Percentiles rank a stretch among this genome's conserved stretches.
phyloP scores from a whole-genome alignment of 768 basidiomycete genomes.

The Mycena alexandri region DNA sequence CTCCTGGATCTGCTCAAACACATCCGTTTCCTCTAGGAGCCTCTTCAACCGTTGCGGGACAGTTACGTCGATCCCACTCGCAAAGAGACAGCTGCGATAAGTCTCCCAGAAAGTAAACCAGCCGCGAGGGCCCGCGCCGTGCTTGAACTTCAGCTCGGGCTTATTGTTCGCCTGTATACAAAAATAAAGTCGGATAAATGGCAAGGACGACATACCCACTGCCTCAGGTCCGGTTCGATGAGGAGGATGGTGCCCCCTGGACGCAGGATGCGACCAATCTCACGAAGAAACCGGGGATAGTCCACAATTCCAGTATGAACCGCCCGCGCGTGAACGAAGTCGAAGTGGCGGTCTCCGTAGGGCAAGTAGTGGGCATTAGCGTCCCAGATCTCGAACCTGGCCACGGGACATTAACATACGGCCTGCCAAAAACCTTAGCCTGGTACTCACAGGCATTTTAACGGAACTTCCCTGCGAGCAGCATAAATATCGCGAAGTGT shows the following conservation, averaged over 20 bases:
- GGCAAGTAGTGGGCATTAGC: conserved; percentile 71
- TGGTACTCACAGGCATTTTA: conserved; percentile 11
- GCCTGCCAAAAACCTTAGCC: neutral
- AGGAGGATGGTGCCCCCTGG: conserved; percentile 79
- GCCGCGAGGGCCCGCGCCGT: conserved; percentile 59
- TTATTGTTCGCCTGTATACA: conserved; percentile 51
- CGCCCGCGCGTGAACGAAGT: conserved; percentile 78
- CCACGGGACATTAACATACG: neutral
- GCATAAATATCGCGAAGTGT: neutral
- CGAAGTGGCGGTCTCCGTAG: conserved; percentile 73
- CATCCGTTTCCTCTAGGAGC: conserved; percentile 60
- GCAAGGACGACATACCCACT: conserved; percentile 47
- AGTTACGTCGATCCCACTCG: conserved; percentile 66
- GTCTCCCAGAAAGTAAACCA: conserved; percentile 77
- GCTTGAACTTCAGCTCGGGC: conserved; percentile 49
- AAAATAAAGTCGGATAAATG: neutral
- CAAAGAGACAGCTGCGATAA: conserved; percentile 66
- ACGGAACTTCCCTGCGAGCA: conserved; percentile 12
- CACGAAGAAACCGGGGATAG: conserved; percentile 70
- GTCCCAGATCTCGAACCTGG: conserved; percentile 80
- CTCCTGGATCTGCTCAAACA: conserved; percentile 68
- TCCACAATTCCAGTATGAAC: conserved; percentile 76
- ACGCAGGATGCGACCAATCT: conserved; percentile 75
- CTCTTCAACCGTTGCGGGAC: conserved; percentile 69
- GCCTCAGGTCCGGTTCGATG: conserved; percentile 71